Evolutionary conservation across 495 filamentous ascomycete species (phyloP), one percentile per base, ranked within the genome.

Genomic region (Lentithecium fluviatile): DNA sequence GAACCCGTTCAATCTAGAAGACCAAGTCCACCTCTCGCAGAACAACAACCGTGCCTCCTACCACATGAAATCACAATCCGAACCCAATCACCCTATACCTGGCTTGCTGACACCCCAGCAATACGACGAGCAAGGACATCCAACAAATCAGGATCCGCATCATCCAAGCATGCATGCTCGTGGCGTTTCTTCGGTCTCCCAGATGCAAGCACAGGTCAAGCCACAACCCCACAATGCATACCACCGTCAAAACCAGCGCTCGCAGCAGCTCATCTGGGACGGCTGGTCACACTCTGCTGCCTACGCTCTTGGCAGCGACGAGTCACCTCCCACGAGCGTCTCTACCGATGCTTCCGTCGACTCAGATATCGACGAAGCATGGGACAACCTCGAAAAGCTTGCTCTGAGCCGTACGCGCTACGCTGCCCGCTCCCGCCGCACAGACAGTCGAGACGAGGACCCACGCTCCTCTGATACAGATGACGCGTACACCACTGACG

Each of bases 1-100:
- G 32, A 70, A 76, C 50, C 74, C 74, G 0, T 76, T 76, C 58
- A 70, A 76, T 57, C 69, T 75, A 43, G 74, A 76, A 53, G 66
- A 69, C 46, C 66, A 69, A 52, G 62, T 69, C 20, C 52, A 65
- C n/a, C 62, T 65, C 15, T 59, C 66, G 15, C 49, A 61, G 17
- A 62, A 46, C 23, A 69, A 65, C 58, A 62, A 69, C 46, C 62
- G 66, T 4, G 58, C 58, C 17, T 69, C 66, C 2, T 65, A 54
- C 45, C 66, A 69, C 57, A 65, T 57, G 43, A 65, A 65, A 36
- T 65, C 66, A 12, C 62, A 65, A 52, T 69, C 66, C 2, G 66
- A 69, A 29, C 66, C 66, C 17, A 69, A 58, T 21, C 66, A 69
- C 20, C 15, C 49, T 24, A 45, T 68, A 24, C 60, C 60, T 4